Base-by-base conservation (phyloP, 768 basidiomycete genomes). In the Tricholoma flavovirens region DNA sequence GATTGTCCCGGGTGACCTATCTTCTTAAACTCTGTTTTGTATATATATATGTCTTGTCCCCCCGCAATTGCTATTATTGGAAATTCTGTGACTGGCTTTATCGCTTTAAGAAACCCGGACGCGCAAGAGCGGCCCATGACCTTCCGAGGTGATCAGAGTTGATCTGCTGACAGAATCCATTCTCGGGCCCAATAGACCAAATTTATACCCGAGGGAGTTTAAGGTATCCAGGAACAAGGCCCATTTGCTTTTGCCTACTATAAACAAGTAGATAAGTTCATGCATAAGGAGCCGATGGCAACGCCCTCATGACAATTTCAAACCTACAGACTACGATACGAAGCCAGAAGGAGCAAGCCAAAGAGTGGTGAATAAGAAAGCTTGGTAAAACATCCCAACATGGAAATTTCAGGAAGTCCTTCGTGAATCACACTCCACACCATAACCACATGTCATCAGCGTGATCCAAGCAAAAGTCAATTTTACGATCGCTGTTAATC, bases 31-130 rank as follows among this genome's bases (percentile, higher is more conserved):
- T 17, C 50, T 64, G 56, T 65, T 55, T 65, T 65, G 59, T 66
- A 26, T 3, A 5, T 26, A 26, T 5, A 26, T 59, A 52, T 49
- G 38, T 59, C 58, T 60, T 55, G 40, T 55, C 54, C 7, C 54
- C 7, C n/a, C 8, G 46, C 26, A 62, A 26, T 46, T 63, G 60
- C 59, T 64, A 62, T 66, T 59, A 51, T 64, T 62, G 58, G 61
- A 49, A 55, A 60, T 54, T 59, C 53, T 45, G 48, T 49, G 60
- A 54, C 54, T 65, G 55, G 55, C 49, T 51, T 29, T 50, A 49
- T 38, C 42, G 26, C 45, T 35, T 56, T 48, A 48, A 61, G 59
- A 59, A 56, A 40, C 21, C 53, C 55, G 42, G 35, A 19, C 50
- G 52, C 51, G 38, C 29, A 48, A 48, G 26, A 29, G 54, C 53